These are phyloP conservation scores for Helichrysum umbraculigerum DNA, from an alignment of 129 eudicot genomes.

Conservation along the genomic window DNA sequence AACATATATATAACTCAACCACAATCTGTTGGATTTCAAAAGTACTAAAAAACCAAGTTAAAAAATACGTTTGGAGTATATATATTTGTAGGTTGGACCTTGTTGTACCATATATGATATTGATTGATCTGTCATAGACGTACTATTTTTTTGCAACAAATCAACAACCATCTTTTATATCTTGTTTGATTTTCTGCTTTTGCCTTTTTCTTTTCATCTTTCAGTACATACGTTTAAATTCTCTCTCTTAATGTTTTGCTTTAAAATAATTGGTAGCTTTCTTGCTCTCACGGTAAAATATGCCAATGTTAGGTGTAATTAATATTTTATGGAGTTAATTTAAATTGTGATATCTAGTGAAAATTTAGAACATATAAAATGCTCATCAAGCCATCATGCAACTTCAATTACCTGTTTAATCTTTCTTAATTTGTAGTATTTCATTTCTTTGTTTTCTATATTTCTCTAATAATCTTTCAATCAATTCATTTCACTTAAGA, in stretches of 20 bases:
- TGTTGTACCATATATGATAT: conserved; percentile 18
- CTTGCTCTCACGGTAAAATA: conserved; percentile 1
- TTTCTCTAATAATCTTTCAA: not conserved
- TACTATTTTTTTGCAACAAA: conserved; percentile 25
- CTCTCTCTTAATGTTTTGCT: conserved; percentile 30
- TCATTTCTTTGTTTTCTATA: not conserved
- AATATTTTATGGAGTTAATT: conserved; percentile 1
- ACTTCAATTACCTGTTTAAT: not conserved
- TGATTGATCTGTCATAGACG: conserved; percentile 36
- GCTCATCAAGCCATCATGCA: conserved; percentile 2
- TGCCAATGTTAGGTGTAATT: conserved; percentile 2
- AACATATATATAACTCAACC: conserved; percentile 16
- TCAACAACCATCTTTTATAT: conserved; percentile 33
- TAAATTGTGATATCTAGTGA: not conserved
- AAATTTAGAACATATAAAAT: not conserved
- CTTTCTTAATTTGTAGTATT: not conserved
- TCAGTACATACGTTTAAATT: conserved; percentile 7
- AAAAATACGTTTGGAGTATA: conserved; percentile 25
- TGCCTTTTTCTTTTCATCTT: conserved; percentile 26
- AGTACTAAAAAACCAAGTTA: conserved; percentile 29
- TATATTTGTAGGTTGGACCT: conserved; percentile 24
- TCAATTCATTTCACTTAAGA: too few species aligned
- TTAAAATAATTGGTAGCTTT: conserved; percentile 22
- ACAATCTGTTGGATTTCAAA: conserved; percentile 23
- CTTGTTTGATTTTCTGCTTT: conserved; percentile 25